phyloP scores from a whole-genome alignment of 805 yeast genomes.

The Grigorovia transvaalensis region DNA sequence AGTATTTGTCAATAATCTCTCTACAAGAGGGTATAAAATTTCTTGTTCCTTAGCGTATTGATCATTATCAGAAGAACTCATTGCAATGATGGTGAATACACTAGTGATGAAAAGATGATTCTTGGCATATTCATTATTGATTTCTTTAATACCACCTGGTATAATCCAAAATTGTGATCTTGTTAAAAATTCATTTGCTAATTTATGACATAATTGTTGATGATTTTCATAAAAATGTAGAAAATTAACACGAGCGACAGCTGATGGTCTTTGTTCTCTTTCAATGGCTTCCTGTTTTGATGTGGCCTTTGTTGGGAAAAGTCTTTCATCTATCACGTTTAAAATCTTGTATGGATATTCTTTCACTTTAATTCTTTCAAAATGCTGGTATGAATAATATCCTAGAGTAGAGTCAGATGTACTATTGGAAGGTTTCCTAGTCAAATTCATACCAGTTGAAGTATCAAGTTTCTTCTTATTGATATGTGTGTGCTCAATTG shows the following conservation, averaged over 20 bases:
- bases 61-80: conserved; percentile 46
- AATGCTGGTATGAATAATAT: background rate
- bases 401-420: background rate
- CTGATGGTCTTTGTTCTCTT: conserved; percentile 28
- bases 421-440: background rate
- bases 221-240: conserved; percentile 36
- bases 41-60: conserved; percentile 40
- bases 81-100: conserved; percentile 42
- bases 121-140: conserved; percentile 36
- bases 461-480: background rate
- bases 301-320: conserved; percentile 28
- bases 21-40: conserved; percentile 38
- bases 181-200: conserved; percentile 39
- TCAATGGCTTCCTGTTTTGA: conserved; percentile 22
- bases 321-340: conserved; percentile 30
- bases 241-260: conserved; percentile 35
- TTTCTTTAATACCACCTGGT: conserved; percentile 47
- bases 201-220: conserved; percentile 33
- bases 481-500: background rate
- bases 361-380: conserved; percentile 13
- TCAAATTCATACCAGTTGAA: background rate
- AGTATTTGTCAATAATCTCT: conserved; percentile 39
- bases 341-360: conserved; percentile 32
- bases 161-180: conserved; percentile 52
- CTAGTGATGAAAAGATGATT: conserved; percentile 46